Base-by-base conservation (phyloP, 208 protist species). In the Eutreptiella sp. region DNA sequence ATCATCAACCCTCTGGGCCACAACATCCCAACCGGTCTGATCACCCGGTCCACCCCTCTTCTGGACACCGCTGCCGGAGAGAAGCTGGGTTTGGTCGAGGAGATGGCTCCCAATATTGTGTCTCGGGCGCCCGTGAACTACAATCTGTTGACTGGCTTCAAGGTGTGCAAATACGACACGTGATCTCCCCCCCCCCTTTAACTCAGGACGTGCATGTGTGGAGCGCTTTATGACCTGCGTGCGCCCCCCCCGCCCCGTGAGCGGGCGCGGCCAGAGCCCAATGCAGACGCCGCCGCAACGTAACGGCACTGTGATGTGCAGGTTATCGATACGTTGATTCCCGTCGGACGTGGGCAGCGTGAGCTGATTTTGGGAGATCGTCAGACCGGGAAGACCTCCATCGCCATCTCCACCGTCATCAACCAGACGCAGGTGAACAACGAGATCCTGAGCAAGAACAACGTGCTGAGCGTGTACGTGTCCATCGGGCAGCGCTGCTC, bases 361-460 rank as follows among this genome's bases (percentile, higher is more conserved):
- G 85, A 94, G 80, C 66, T 94, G 48, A 94, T 94, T 65, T 85
- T 94, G 46, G 88, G 88, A 48, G 88, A 94, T 75, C 84, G 88
- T 54, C 88, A 94, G 73, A 92, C 85, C 21, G 88, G 88, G 35
- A 92, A 94, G 74, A 94, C 88, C 27, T 87, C 88, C 55, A 84
- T 94, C 72, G 88, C 88, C 35, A 74, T 94, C 28, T 89, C 87
- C 57, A 82, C 85, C 52, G 90, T 94, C 63, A 84, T 94, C 68
- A 94, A 94, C 75, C 88, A 94, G 77, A 82, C 87, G 48, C 73
- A 75, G 48, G 75, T 79, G 53, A 94, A 94, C 77, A 78, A 90
- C 62, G 72, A 81, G 64, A 82, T 80, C 53, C 72, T 87, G 73
- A 76, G 72, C 26, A 79, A 86, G 71, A 89, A 90, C 57, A 87